phyloP scores from a whole-genome alignment of 2,329 filamentous ascomycete genomes.

The Fusarium sp. region DNA sequence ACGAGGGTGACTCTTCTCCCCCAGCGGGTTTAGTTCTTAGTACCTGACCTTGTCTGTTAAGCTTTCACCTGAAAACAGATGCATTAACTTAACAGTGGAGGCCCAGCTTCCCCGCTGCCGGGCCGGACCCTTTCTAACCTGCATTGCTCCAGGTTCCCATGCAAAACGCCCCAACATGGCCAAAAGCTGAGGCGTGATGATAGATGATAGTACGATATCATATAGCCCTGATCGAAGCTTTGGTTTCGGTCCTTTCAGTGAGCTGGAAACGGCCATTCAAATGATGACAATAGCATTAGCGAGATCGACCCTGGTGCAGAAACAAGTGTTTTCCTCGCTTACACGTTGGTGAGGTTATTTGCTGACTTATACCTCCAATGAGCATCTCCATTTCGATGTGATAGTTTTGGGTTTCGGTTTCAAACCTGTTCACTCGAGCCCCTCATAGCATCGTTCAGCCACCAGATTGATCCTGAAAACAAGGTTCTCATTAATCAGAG shows the following conservation, averaged over 20 bases:
- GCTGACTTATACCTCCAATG: slow-evolving; percentile 19
- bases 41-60: slow-evolving; percentile 32
- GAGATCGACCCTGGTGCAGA: background rate
- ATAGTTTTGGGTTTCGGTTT: slow-evolving; percentile 24
- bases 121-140: slow-evolving; percentile 30
- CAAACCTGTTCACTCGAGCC: slow-evolving; percentile 14
- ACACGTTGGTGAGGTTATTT: slow-evolving; percentile 8
- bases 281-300: background rate
- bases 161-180: slow-evolving; percentile 22
- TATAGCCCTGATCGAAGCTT: background rate
- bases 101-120: slow-evolving; percentile 38
- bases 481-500: background rate
- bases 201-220: slow-evolving; percentile 20
- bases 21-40: slow-evolving; percentile 19
- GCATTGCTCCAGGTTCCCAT: slow-evolving; percentile 28
- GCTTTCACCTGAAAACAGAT: slow-evolving; percentile 8
- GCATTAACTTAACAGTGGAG: slow-evolving; percentile 39
- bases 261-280: background rate
- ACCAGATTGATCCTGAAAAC: background rate
- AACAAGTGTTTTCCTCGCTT: background rate
- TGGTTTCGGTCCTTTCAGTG: background rate
- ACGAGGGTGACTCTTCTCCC: slow-evolving; percentile 31
- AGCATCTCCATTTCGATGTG: background rate
- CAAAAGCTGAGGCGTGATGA: slow-evolving; percentile 16
- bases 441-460: slow-evolving; percentile 11